Conservation (phyloP, 352 stramenopile species). For the Globisporangium barbulae region DNA sequence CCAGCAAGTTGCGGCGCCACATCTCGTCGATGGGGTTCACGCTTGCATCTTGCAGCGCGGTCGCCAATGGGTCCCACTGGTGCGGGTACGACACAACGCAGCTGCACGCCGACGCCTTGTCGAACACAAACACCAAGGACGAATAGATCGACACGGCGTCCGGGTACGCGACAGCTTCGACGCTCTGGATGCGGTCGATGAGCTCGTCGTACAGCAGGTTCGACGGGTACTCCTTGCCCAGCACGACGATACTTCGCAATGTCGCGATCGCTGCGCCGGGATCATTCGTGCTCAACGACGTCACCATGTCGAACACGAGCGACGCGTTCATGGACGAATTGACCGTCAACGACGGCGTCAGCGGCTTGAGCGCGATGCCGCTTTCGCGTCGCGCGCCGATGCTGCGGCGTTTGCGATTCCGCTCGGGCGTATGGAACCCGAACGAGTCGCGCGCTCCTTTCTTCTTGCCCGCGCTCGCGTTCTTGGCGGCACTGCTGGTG, state of each 20-base stretch:
- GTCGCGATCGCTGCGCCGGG: slow-evolving; percentile 72
- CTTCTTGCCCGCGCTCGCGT: slow-evolving; percentile 1
- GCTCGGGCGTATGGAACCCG: slow-evolving; percentile 13
- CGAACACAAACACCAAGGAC: slow-evolving; percentile 79
- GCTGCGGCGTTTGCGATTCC: slow-evolving; percentile 36
- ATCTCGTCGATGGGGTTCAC: slow-evolving; percentile 40
- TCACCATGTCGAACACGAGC: slow-evolving; percentile 81
- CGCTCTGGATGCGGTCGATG: slow-evolving; percentile 76
- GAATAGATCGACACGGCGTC: slow-evolving; percentile 76
- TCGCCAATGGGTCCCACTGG: slow-evolving; percentile 62
- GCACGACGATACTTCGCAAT: slow-evolving; percentile 74
- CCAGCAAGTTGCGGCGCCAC: slow-evolving; percentile 67
- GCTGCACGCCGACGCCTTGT: slow-evolving; percentile 65
- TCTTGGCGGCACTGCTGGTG: neutral
- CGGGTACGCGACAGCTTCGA: slow-evolving; percentile 59
- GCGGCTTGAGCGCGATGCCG: slow-evolving; percentile 37
- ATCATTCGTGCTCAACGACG: slow-evolving; percentile 81
- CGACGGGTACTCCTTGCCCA: slow-evolving; percentile 81
- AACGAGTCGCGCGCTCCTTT: neutral
- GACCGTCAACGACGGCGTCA: slow-evolving; percentile 52
- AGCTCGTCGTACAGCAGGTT: slow-evolving; percentile 78
- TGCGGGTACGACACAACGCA: slow-evolving; percentile 61
- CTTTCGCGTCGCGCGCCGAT: slow-evolving; percentile 13
- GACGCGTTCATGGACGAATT: slow-evolving; percentile 81
- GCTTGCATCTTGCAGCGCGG: slow-evolving; percentile 56